These are phyloP conservation scores for Salix exigua DNA, from an alignment of 345 rosid genomes.

Conservation along the genomic window DNA sequence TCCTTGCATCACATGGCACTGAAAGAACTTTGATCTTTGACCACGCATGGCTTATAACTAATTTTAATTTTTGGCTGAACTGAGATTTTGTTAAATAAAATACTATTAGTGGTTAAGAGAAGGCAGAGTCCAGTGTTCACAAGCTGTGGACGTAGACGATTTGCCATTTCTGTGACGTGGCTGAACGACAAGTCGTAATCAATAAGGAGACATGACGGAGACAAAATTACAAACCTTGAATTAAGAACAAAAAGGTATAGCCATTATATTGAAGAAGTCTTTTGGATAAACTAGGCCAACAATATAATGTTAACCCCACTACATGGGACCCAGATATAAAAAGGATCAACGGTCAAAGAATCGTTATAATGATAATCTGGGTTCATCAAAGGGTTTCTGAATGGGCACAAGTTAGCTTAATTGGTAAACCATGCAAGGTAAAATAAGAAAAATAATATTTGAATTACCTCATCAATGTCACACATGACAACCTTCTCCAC, in stretches of 20 bases:
- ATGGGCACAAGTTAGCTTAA: neutral
- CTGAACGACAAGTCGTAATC: neutral
- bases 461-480: constrained; percentile 59
- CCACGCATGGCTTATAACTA: neutral
- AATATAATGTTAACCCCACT: neutral
- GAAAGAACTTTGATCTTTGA: neutral
- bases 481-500: constrained; percentile 55
- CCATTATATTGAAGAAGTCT: neutral
- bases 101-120: neutral
- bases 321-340: neutral
- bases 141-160: neutral
- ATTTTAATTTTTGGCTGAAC: neutral
- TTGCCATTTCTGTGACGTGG: neutral
- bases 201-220: no score
- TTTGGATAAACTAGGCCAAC: neutral
- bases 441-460: neutral
- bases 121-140: neutral
- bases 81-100: neutral
- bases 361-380: neutral
- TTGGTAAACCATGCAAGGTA: neutral
- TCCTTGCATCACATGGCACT: neutral
- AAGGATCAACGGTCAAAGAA: neutral
- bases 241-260: neutral
- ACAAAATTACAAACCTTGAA: neutral
- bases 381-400: neutral